Conservation (phyloP, 1,139 yeast species). For the Groenewaldozyma auringiensis region DNA sequence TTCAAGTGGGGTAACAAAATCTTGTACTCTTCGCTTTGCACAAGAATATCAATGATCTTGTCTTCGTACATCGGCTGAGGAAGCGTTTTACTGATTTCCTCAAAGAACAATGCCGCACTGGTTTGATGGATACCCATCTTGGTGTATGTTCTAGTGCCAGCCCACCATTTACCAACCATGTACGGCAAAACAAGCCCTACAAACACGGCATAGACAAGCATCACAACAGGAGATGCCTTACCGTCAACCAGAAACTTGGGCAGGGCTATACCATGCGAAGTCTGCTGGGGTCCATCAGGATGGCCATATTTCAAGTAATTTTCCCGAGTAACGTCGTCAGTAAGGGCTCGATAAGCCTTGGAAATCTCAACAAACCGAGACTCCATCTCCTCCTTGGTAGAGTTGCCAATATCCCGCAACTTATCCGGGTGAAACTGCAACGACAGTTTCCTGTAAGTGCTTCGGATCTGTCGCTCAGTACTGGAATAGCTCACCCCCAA, state of each 20-base stretch:
- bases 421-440: conserved; percentile 93
- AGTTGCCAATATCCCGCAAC: conserved; percentile 46
- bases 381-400: conserved; percentile 61
- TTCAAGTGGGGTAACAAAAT: conserved; percentile 39
- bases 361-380: conserved; percentile 73
- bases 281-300: conserved; percentile 95
- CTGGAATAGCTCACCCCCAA: conserved; percentile 68
- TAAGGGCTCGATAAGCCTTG: conserved; percentile 89
- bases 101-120: conserved; percentile 64
- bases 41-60: conserved; percentile 52
- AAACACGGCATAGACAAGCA: conserved; percentile 59
- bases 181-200: conserved; percentile 75
- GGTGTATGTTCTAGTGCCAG: conserved; percentile 68
- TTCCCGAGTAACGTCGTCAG: conserved; percentile 79
- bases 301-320: conserved; percentile 87
- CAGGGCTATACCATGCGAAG: conserved; percentile 93
- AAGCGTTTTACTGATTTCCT: conserved; percentile 57
- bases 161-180: conserved; percentile 86
- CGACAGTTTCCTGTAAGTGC: conserved; percentile 78
- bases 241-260: conserved; percentile 91
- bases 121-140: conserved; percentile 74
- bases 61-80: conserved; percentile 54
- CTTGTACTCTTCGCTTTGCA: conserved; percentile 56
- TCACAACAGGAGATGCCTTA: conserved; percentile 57
- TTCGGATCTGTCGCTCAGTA: conserved; percentile 67